These are phyloP conservation scores for Artemisia tridentata DNA, from an alignment of 129 eudicot genomes.

Conservation along the genomic window DNA sequence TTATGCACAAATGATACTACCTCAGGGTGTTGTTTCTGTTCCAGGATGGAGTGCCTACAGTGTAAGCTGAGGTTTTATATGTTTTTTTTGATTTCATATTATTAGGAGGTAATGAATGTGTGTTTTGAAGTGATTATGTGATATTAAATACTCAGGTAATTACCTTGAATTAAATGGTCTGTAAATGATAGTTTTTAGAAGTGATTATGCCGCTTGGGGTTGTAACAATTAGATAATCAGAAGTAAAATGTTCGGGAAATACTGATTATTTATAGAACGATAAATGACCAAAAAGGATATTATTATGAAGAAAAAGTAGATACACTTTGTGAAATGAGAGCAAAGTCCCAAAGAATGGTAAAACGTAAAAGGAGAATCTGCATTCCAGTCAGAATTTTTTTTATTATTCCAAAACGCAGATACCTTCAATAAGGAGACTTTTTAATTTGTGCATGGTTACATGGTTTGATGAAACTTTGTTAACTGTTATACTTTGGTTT, in stretches of 20 bases:
- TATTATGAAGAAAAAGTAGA: too few relatives aligned
- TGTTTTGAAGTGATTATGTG: constrained; percentile 12
- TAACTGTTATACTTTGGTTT: neutral
- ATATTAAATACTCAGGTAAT: neutral
- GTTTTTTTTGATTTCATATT: constrained; percentile 1
- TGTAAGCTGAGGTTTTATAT: constrained; percentile 45
- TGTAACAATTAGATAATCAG: neutral
- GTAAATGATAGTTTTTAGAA: neutral
- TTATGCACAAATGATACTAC: constrained; percentile 68
- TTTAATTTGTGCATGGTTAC: neutral
- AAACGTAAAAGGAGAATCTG: too few relatives aligned
- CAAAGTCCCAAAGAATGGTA: too few relatives aligned
- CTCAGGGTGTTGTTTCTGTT: constrained; percentile 77
- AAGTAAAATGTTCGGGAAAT: neutral
- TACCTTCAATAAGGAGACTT: neutral
- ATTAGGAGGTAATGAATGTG: neutral
- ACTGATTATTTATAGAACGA: neutral
- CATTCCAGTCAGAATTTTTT: too few relatives aligned
- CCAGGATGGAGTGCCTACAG: constrained; percentile 87
- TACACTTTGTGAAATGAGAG: too few relatives aligned
- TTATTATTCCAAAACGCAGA: too few relatives aligned
- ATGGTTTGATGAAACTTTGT: neutral
- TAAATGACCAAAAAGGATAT: neutral
- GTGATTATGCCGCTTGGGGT: neutral
- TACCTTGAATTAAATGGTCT: neutral